Base-by-base conservation (phyloP, 2,329 filamentous ascomycete genomes). In the Stemphylium beticola region DNA sequence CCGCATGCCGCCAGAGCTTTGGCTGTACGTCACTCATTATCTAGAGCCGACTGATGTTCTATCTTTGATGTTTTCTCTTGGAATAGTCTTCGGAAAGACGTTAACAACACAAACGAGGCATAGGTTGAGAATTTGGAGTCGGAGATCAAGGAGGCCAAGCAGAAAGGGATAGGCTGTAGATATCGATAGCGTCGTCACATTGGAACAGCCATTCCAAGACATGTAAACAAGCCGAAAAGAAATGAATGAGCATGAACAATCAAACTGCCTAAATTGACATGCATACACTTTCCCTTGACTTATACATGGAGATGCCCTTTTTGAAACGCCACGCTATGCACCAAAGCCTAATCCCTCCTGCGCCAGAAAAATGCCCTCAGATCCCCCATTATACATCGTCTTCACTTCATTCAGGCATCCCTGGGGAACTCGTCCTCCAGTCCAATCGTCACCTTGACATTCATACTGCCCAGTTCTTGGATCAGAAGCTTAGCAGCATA, bases 381-480 rank as follows among this genome's bases (percentile, higher is more conserved):
- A 26, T 15, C 32, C 37, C 43, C 26, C 26, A 18, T 15, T 8
- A 4, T 10, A 18, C 17, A 12, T 49, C 17, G 17, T 26, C 18
- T 24, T 22, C 15, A 12, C 11, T 2, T 14, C 20, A 29, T n/a
- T 37, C 24, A 62, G 6, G 48, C 36, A 11, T 62, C 60, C 18
- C 60, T 56, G 4, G 92, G 92, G 75, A 99, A 99, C 78, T 98
- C 92, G 73, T 99, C 95, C 68, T 92, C 92, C 62, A 99, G 78
- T 80, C 93, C 91, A 77, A 99, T 81, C 53, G 90, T 84, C 55
- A 96, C 93, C 58, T 93, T 90, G n/a, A 99, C 92, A 75, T 99
- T 99, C 95, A 99, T 99, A 75, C 92, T 96, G 71, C 96, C 88
- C 69, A 99, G 78, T 79, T 99, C 95, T 80, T 99, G 95, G 43